Evolutionary conservation across 2,329 filamentous ascomycete species (phyloP).

Genomic region (Saccharata proteae): DNA sequence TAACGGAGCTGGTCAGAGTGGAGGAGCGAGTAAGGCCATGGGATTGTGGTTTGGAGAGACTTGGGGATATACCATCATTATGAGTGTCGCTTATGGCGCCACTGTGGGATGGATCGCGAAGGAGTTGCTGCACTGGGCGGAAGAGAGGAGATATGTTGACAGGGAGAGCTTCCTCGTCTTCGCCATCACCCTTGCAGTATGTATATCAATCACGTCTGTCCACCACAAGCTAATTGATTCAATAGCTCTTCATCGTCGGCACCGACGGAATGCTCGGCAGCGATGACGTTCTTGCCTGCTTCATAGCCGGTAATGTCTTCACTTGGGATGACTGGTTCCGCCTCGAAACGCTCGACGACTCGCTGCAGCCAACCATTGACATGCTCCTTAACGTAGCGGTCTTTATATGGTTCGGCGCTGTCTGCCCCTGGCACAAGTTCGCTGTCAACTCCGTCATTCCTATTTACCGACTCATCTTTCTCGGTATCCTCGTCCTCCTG

Average conservation of each 20-base stretch:
- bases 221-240: background rate
- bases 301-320: conserved; percentile 82
- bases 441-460: conserved; percentile 56
- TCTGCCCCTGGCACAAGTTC: conserved; percentile 71
- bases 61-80: conserved; percentile 68
- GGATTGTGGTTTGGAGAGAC: conserved; percentile 77
- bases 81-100: conserved; percentile 68
- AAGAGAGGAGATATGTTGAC: conserved; percentile 70
- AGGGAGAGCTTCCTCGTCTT: conserved; percentile 81
- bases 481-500: conserved; percentile 66
- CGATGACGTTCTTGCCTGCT: conserved; percentile 84
- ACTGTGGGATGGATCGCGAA: conserved; percentile 71
- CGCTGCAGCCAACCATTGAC: conserved; percentile 85
- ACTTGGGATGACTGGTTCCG: conserved; percentile 95
- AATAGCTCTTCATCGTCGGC: conserved; percentile 65
- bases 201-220: conserved; percentile 14
- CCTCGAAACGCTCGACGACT: conserved; percentile 77
- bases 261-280: conserved; percentile 79
- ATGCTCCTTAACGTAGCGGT: conserved; percentile 84
- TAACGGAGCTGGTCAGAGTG: conserved; percentile 36
- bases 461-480: conserved; percentile 56
- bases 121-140: conserved; percentile 71
- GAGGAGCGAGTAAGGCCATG: conserved; percentile 55
- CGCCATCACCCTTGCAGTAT: conserved; percentile 64
- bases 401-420: conserved; percentile 84